Conservation (phyloP, 2,329 filamentous ascomycete species). For the Dothistroma pini region DNA sequence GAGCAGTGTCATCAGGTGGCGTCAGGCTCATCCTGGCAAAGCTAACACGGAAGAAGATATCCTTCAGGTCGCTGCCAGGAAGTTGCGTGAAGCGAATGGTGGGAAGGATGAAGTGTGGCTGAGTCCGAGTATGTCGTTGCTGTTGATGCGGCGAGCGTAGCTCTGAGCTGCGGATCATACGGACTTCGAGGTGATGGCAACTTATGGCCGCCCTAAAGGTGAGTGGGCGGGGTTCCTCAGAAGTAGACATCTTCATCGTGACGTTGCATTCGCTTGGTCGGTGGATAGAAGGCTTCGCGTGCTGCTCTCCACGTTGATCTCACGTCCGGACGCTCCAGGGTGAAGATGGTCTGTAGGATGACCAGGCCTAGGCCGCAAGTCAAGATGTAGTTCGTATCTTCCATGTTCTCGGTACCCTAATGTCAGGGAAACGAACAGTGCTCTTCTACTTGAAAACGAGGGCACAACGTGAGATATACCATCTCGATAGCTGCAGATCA, state of each 20-base stretch:
- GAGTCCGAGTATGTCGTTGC: constrained; percentile 10
- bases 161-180: background rate
- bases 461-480: background rate
- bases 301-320: background rate
- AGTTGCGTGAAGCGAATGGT: constrained; percentile 15
- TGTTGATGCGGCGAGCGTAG: constrained; percentile 8
- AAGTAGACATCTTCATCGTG: constrained; percentile 1
- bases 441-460: background rate
- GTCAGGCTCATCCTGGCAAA: constrained; percentile 43
- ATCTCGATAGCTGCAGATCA: background rate
- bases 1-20: constrained; percentile 45
- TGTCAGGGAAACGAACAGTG: background rate
- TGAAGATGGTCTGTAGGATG: background rate
- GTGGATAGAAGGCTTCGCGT: background rate
- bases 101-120: constrained; percentile 8
- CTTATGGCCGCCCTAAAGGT: no score
- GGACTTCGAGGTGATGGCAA: background rate
- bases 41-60: constrained; percentile 41
- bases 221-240: background rate
- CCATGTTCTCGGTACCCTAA: background rate
- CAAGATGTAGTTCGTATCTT: background rate
- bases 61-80: constrained; percentile 32
- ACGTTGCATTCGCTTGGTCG: background rate
- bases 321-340: constrained; percentile 3
- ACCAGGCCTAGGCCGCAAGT: background rate